Percentiles rank a stretch among this genome's conserved stretches.
Evolutionary conservation across 192 early-diverging fungal genomes (phyloP).

Genomic region (Podila clonocystis): DNA sequence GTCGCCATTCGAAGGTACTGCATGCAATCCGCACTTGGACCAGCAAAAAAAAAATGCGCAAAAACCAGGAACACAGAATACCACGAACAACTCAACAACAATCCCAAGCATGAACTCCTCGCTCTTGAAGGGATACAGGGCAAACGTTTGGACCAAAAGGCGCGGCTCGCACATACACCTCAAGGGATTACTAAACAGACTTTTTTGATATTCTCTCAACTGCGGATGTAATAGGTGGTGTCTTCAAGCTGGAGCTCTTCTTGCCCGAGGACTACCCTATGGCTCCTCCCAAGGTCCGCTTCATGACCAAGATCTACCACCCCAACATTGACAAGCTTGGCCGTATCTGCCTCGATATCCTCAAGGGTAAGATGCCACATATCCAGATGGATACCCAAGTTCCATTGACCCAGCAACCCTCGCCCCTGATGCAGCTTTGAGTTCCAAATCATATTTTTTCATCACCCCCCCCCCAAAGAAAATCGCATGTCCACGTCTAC

Average conservation of each 20-base stretch:
- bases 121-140: too few relatives aligned
- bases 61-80: too few relatives aligned
- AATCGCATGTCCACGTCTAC: background rate
- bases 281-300: constrained; percentile 98
- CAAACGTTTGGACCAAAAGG: too few relatives aligned
- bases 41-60: background rate
- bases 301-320: constrained; percentile 98
- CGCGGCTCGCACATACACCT: background rate
- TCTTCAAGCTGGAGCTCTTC: constrained; percentile 95
- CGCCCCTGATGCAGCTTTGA: too few relatives aligned
- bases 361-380: constrained; percentile 76
- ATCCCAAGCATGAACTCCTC: too few relatives aligned
- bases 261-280: constrained; percentile 98
- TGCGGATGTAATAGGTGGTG: constrained; percentile 69
- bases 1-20: constrained; percentile 94
- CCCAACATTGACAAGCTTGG: constrained; percentile 99
- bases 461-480: background rate
- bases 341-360: constrained; percentile 96
- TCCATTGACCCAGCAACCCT: too few relatives aligned
- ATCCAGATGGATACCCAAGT: too few relatives aligned
- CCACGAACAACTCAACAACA: too few relatives aligned
- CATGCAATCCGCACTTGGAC: too few relatives aligned
- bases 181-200: background rate
- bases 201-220: constrained; percentile 8
- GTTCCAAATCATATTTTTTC: background rate